phyloP scores from a whole-genome alignment of 2,329 filamentous ascomycete species.

The Westerdykella aurantiaca region DNA sequence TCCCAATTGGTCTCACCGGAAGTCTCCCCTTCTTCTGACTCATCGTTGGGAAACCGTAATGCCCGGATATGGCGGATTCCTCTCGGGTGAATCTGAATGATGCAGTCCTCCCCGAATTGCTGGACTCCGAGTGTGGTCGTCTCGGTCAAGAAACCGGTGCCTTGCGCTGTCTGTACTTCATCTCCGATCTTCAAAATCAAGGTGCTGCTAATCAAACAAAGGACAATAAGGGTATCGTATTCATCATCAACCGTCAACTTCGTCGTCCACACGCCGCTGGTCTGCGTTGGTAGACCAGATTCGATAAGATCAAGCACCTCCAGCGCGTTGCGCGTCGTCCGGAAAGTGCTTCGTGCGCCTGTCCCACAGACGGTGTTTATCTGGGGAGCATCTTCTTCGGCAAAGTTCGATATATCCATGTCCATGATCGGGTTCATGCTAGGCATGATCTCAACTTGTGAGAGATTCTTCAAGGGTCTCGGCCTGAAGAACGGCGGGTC shows the following conservation, averaged over 20 bases:
- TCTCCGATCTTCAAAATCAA: constrained; percentile 93
- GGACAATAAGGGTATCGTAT: constrained; percentile 90
- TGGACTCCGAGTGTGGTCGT: constrained; percentile 89
- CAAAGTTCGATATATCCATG: constrained; percentile 85
- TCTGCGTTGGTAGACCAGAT: constrained; percentile 81
- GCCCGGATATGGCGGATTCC: constrained; percentile 86
- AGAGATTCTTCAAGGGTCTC: constrained; percentile 72
- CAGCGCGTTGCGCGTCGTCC: constrained; percentile 85
- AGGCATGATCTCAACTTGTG: constrained; percentile 75
- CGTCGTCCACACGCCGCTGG: constrained; percentile 90
- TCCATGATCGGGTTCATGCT: constrained; percentile 88
- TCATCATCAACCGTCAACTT: constrained; percentile 76
- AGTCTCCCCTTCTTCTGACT: constrained; percentile 19
- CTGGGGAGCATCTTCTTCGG: constrained; percentile 88
- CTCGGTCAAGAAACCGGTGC: constrained; percentile 84
- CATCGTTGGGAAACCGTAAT: constrained; percentile 36
- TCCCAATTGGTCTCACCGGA: constrained; percentile 87
- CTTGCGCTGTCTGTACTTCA: constrained; percentile 90
- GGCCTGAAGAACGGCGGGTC: constrained; percentile 81
- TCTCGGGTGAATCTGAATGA: constrained; percentile 94
- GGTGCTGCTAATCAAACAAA: constrained; percentile 86
- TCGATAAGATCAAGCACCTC: constrained; percentile 95
- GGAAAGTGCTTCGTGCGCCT: constrained; percentile 82
- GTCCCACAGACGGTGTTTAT: constrained; percentile 91
- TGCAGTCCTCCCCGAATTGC: constrained; percentile 84